These are phyloP conservation scores for Pichiaceae sp. DNA, from an alignment of 1,139 yeast genomes.

Conservation along the genomic window DNA sequence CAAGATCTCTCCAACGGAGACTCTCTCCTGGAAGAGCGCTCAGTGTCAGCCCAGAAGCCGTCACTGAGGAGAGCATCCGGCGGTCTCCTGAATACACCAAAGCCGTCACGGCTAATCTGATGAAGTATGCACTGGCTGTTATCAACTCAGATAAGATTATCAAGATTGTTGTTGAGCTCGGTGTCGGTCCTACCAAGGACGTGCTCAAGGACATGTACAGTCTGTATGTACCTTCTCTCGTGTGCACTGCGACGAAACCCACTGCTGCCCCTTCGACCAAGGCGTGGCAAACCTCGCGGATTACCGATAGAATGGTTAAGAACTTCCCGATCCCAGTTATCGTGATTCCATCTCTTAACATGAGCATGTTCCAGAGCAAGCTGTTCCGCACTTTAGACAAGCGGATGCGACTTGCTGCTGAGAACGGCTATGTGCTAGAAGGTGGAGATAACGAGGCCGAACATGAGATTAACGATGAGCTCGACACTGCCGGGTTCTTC, in stretches of 20 bases:
- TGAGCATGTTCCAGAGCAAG: conserved; percentile 43
- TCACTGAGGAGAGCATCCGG: conserved; percentile 17
- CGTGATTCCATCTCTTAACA: conserved; percentile 58
- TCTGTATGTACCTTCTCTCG: conserved; percentile 55
- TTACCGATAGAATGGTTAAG: conserved; percentile 57
- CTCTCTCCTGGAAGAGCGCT: conserved; percentile 12
- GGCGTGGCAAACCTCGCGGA: conserved; percentile 52
- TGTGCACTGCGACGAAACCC: conserved; percentile 57
- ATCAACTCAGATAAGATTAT: conserved; percentile 42
- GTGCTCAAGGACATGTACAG: conserved; percentile 54
- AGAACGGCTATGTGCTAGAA: background rate
- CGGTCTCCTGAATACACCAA: conserved; percentile 25
- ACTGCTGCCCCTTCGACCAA: conserved; percentile 45
- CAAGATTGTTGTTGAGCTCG: conserved; percentile 55
- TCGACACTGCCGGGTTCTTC: conserved; percentile 20
- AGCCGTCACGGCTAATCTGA: conserved; percentile 32
- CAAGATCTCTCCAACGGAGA: conserved; percentile 8
- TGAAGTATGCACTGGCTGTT: conserved; percentile 42
- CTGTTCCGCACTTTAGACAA: conserved; percentile 29
- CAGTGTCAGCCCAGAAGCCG: background rate
- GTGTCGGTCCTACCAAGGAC: conserved; percentile 49
- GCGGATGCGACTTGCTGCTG: conserved; percentile 29
- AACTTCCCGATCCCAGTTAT: conserved; percentile 62
- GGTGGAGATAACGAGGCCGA: conserved; percentile 9
- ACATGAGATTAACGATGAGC: conserved; percentile 9